A percentile compares a stretch with the other conserved stretches of the same genome.
These are phyloP conservation scores for Rhizoclosmatium globosum DNA, from an alignment of 192 early-diverging fungal species.

Conservation along the genomic window DNA sequence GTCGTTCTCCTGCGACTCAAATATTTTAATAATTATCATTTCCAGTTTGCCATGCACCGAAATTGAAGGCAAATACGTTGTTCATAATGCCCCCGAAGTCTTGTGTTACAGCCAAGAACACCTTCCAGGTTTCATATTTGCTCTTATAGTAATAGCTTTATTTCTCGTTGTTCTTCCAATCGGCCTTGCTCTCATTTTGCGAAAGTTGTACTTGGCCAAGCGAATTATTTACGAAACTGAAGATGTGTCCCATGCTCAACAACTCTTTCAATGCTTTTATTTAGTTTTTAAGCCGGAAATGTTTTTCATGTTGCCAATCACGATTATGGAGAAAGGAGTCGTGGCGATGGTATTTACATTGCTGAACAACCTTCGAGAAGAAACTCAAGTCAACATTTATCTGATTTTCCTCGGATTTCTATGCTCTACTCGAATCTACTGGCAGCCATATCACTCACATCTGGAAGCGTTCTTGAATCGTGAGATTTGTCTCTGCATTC, in stretches of 20 bases:
- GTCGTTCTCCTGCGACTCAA: too few species aligned
- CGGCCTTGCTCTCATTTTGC: not conserved
- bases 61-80: conserved; percentile 15
- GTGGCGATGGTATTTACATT: conserved; percentile 32
- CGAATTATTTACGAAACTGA: conserved; percentile 18
- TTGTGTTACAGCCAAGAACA: conserved; percentile 6
- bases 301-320: conserved; percentile 28
- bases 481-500: conserved; percentile 24
- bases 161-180: conserved; percentile 19
- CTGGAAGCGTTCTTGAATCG: conserved; percentile 39
- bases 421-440: conserved; percentile 29
- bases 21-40: too few species aligned
- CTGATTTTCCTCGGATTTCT: conserved; percentile 28
- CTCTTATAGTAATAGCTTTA: conserved; percentile 17
- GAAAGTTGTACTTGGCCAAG: not conserved
- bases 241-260: conserved; percentile 17
- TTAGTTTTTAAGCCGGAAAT: conserved; percentile 34
- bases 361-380: conserved; percentile 2
- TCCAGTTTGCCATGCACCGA: conserved; percentile 21
- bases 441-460: conserved; percentile 23
- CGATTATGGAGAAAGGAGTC: conserved; percentile 36
- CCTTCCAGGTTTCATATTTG: not conserved
- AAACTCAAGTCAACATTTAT: conserved; percentile 12
- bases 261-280: conserved; percentile 34
- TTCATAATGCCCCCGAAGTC: not conserved